Percentiles rank a stretch among this genome's conserved stretches.
phyloP scores from a whole-genome alignment of 176 grass and related monocot genomes.

The Microstegium vimineum region DNA sequence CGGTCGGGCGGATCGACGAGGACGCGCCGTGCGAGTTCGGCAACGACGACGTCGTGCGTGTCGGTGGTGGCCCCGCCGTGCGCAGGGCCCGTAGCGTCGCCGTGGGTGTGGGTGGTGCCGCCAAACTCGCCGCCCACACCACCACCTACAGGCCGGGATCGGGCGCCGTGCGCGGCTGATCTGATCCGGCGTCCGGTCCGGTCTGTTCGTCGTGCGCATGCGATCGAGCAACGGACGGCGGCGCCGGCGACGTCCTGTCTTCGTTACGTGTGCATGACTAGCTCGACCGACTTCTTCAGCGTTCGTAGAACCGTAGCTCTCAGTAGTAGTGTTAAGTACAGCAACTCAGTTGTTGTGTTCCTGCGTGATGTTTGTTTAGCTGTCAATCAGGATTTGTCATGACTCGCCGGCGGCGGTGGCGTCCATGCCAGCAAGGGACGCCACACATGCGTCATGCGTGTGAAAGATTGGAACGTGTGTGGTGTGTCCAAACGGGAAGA shows the following conservation, averaged over 20 bases:
- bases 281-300: neutral
- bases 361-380: neutral
- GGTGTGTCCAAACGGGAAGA: too few species aligned
- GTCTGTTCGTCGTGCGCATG: neutral
- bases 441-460: too few species aligned
- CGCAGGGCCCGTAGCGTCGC: constrained; percentile 36
- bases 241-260: neutral
- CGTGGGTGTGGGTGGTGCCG: too few species aligned
- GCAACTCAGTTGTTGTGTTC: neutral
- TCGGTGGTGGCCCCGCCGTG: constrained; percentile 24
- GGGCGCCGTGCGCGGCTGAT: neutral
- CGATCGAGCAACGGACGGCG: neutral
- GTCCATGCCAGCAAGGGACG: neutral
- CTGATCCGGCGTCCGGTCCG: neutral
- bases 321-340: too few species aligned
- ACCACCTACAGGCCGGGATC: neutral
- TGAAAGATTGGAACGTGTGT: neutral
- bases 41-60: constrained; percentile 21
- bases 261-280: neutral
- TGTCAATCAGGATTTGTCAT: constrained; percentile 16
- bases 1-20: constrained; percentile 55
- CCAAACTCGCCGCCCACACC: too few species aligned
- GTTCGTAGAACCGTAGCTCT: neutral
- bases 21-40: constrained; percentile 58
- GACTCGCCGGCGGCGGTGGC: neutral